A percentile compares a stretch with the other conserved stretches of the same genome.
phyloP scores from a whole-genome alignment of 2,329 filamentous ascomycete species.

The Cyphellophora attinorum region DNA sequence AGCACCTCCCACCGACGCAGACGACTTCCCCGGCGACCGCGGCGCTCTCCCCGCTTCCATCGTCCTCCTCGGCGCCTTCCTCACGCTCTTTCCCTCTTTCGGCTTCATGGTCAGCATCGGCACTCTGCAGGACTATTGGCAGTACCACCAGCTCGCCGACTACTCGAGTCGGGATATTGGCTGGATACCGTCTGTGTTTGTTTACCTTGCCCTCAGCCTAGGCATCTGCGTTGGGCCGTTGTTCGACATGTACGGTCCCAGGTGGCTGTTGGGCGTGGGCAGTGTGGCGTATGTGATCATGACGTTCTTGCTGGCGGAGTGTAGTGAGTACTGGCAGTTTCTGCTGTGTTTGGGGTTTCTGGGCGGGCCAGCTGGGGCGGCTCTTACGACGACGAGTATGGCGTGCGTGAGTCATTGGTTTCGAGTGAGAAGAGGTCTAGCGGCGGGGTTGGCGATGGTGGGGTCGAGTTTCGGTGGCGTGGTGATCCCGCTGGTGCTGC shows the following conservation, averaged over 20 bases:
- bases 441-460: constrained; percentile 30
- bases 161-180: constrained; percentile 37
- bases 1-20: not conserved
- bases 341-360: constrained; percentile 29
- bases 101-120: constrained; percentile 41
- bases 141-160: constrained; percentile 32
- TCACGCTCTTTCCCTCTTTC: constrained; percentile 30
- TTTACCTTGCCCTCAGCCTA: constrained; percentile 35
- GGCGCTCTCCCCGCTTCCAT: constrained; percentile 20
- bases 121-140: constrained; percentile 39
- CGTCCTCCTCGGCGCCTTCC: constrained; percentile 24
- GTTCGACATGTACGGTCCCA: constrained; percentile 39
- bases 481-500: constrained; percentile 26
- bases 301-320: constrained; percentile 39
- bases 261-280: constrained; percentile 29
- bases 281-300: constrained; percentile 27
- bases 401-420: constrained; percentile 33
- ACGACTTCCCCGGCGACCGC: constrained; percentile 25
- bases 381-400: constrained; percentile 28
- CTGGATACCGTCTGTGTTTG: constrained; percentile 40
- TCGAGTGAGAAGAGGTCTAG: constrained; percentile 25
- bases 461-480: constrained; percentile 29
- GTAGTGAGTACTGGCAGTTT: constrained; percentile 40
- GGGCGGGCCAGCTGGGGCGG: constrained; percentile 25
- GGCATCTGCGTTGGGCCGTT: constrained; percentile 41